These are phyloP conservation scores for Colletotrichum musicola DNA, from an alignment of 2,329 filamentous ascomycete species.

Conservation along the genomic window DNA sequence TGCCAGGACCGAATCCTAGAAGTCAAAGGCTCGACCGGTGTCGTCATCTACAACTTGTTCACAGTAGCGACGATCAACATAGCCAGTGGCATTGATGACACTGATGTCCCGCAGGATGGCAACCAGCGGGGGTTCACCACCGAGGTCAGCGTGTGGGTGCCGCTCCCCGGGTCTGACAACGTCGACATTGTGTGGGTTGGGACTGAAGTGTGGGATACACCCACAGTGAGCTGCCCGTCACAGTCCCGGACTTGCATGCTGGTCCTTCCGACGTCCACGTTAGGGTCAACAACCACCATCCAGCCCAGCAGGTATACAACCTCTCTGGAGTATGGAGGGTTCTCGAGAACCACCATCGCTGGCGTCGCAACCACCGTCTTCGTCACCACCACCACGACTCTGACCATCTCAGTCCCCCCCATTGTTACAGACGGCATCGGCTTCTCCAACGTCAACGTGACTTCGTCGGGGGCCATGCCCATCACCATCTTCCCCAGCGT, in stretches of 20 bases:
- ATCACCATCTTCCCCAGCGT: constrained; percentile 38
- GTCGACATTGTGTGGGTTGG: constrained; percentile 43
- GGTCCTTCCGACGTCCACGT: constrained; percentile 41
- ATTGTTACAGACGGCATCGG: constrained; percentile 29
- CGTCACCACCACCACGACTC: constrained; percentile 31
- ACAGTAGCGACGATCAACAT: constrained; percentile 39
- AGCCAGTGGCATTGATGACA: constrained; percentile 9
- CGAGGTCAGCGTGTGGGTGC: constrained; percentile 45
- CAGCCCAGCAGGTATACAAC: constrained; percentile 38
- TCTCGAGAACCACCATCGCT: constrained; percentile 27
- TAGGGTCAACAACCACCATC: constrained; percentile 39
- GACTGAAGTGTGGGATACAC: constrained; percentile 32
- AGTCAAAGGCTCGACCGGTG: constrained; percentile 38
- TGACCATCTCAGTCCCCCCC: constrained; percentile 34
- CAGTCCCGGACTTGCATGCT: constrained; percentile 39
- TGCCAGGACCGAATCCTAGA: constrained; percentile 44
- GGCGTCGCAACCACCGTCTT: constrained; percentile 1
- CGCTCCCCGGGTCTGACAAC: constrained; percentile 40
- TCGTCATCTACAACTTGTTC: constrained; percentile 44
- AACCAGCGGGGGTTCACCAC: constrained; percentile 42
- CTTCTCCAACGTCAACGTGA: constrained; percentile 42
- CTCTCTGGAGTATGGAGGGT: constrained; percentile 41
- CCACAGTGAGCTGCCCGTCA: constrained; percentile 36
- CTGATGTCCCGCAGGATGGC: background rate
- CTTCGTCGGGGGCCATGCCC: constrained; percentile 19